Conservation (phyloP, 2,329 filamentous ascomycete genomes). For the Colletotrichum cereale region DNA sequence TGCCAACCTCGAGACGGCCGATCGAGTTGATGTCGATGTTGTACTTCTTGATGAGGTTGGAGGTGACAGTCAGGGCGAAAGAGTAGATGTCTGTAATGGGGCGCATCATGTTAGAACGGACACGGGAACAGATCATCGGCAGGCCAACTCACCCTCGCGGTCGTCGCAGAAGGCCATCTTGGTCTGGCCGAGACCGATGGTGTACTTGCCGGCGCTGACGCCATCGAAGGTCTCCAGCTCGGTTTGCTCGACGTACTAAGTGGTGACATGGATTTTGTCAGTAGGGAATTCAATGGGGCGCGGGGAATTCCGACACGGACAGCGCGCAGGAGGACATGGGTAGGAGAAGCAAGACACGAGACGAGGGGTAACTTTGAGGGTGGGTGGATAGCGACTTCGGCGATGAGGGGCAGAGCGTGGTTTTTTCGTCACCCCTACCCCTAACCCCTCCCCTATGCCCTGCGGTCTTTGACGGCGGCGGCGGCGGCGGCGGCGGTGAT, state of each 20-base stretch:
- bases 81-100: conserved; percentile 82
- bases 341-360: conserved; percentile 41
- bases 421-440: not conserved
- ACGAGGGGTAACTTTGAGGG: conserved; percentile 17
- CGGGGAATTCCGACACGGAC: not conserved
- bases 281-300: not conserved
- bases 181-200: conserved; percentile 90
- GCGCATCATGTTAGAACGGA: conserved; percentile 41
- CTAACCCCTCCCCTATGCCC: not conserved
- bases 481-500: conserved; percentile 15
- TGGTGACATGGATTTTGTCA: conserved; percentile 16
- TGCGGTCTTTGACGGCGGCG: conserved; percentile 12
- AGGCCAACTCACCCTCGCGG: conserved; percentile 75
- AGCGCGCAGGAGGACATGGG: conserved; percentile 23
- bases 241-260: conserved; percentile 83
- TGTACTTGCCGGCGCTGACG: conserved; percentile 86
- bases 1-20: conserved; percentile 86
- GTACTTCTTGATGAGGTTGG: conserved; percentile 85
- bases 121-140: not conserved
- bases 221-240: conserved; percentile 91
- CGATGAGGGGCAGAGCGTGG: conserved; percentile 27
- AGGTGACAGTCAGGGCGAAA: conserved; percentile 81
- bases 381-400: conserved; percentile 41
- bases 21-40: conserved; percentile 82
- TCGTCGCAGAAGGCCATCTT: conserved; percentile 95